phyloP scores from a whole-genome alignment of 2,329 filamentous ascomycete species.

The Stachybotrys elegans region DNA sequence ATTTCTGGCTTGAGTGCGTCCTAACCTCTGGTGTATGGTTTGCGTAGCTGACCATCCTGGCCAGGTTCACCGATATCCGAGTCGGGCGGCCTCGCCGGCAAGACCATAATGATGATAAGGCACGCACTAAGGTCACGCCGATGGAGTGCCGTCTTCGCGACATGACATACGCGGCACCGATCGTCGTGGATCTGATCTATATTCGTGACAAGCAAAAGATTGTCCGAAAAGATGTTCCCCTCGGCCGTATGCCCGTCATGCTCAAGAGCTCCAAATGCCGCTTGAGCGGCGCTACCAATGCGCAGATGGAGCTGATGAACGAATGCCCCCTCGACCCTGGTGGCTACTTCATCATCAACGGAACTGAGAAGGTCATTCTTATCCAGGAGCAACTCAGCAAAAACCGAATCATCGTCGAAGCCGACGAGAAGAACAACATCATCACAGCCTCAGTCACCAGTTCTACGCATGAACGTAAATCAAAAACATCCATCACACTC shows the following conservation, averaged over 20 bases:
- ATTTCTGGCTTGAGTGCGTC: constrained; percentile 75
- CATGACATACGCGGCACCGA: constrained; percentile 96
- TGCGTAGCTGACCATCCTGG: constrained; percentile 13
- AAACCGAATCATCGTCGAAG: constrained; percentile 96
- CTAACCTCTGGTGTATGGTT: background rate
- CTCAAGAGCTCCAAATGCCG: constrained; percentile 92
- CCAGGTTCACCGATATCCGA: constrained; percentile 76
- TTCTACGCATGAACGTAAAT: constrained; percentile 96
- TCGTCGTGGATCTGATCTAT: constrained; percentile 88
- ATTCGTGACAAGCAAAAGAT: constrained; percentile 74
- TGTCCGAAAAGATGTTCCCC: constrained; percentile 69
- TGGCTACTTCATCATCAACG: constrained; percentile 96
- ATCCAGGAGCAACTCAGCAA: constrained; percentile 99
- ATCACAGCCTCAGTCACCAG: constrained; percentile 95
- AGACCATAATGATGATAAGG: constrained; percentile 67
- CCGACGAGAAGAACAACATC: constrained; percentile 84
- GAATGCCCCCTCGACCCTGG: constrained; percentile 95
- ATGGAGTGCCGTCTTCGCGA: constrained; percentile 96
- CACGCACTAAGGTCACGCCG: constrained; percentile 73
- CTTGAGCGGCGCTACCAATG: constrained; percentile 75
- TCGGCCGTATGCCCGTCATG: constrained; percentile 95
- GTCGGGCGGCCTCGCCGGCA: constrained; percentile 76
- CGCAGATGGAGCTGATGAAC: constrained; percentile 85
- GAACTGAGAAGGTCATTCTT: constrained; percentile 96
- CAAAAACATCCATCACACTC: constrained; percentile 90